Base-by-base conservation (phyloP, 495 filamentous ascomycete species). In the Daldinia vernicosa region DNA sequence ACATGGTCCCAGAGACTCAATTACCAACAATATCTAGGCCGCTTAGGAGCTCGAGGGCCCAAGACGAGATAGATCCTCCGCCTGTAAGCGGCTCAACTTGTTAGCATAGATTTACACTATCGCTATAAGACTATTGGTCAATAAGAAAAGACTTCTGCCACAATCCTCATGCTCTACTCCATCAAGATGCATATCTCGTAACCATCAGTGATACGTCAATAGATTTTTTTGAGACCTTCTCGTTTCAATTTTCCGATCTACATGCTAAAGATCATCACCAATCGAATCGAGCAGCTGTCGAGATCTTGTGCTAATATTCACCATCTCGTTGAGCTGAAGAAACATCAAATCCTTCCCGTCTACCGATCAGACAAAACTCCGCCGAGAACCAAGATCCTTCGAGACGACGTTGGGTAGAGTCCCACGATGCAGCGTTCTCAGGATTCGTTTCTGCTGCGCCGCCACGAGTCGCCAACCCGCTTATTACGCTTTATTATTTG, bases 1-100 rank as follows among this genome's bases (percentile, higher is more conserved):
- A 57, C 43, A 68, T 69, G 26, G 61, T 69, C 66, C 24, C 61
- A 63, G 53, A 61, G 65, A 59, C 70, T 63, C 35, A 58, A 58
- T 7, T 39, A 40, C 40, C 52, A 72, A 50, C 52, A 55, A 12
- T 56, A 57, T 53, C 51, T 53, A 66, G 65, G 51, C 56, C 60
- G 26, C 26, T 50, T 43, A 51, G 60, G 60, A 28, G 63, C 54
- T 71, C 26, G 45, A 51, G 52, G 54, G 37, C 52, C 30, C 14
- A 35, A 19, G 43, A 35, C 39, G 60, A 60, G 47, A 59, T 60
- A 27, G 43, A 17, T 61, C 47, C 55, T 50, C 14, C 26, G 33
- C 30, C 37, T 71, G 24, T 8, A 30, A 19, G 28, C 58, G 37
- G 58, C 22, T 56, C 53, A 32, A 58, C 64, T 17, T 54, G 65